Evolutionary conservation across 371 early-diverging fungal species (phyloP), one percentile per base, ranked within the genome.

Genomic region (Mortierella sp.): DNA sequence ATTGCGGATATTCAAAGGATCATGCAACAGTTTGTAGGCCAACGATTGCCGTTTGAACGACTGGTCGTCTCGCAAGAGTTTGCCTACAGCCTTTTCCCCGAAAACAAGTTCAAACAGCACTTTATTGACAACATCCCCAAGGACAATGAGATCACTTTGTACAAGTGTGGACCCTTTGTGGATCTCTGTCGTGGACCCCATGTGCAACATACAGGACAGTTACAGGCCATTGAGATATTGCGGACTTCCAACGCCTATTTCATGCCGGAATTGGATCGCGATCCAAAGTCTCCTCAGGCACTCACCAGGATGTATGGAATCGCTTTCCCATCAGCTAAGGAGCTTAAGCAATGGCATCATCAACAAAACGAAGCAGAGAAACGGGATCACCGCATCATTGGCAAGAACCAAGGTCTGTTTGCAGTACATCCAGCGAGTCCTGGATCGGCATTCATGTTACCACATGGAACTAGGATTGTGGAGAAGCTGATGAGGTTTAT

Each of bases 331-430:
- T 73, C 65, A 1, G 72, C 67, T 1, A 72, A 80, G 42, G 73
- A 71, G 23, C 61, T 85, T 39, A 71, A 72, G 50, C 72, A 78
- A 38, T 87, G 85, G 78, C 78, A 66, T 23, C 58, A 76, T 14
- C 70, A 66, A 55, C 56, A 69, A 60, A 90, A 87, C 64, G 95
- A 95, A 79, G 98, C 98, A n/a, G 91, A 90, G 42, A 91, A 94
- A 83, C 88, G 97, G 54, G 99, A 99, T 79, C 99, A 99, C 83
- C 91, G 99, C 54, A 90, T 93, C 56, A 95, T 99, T 67, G 99
- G 99, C 26, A 86, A 80, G 62, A 81, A 78, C 12, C 85, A 84
- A 54, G 82, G 81, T 9, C 63, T 83, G 1, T 84, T 90, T 47
- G 90, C 91, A 74, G 91, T 93, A 51, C 90, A 93, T 64, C 87